These are phyloP conservation scores for Vitis riparia DNA, from an alignment of 164 flowering plant genomes.

Conservation along the genomic window DNA sequence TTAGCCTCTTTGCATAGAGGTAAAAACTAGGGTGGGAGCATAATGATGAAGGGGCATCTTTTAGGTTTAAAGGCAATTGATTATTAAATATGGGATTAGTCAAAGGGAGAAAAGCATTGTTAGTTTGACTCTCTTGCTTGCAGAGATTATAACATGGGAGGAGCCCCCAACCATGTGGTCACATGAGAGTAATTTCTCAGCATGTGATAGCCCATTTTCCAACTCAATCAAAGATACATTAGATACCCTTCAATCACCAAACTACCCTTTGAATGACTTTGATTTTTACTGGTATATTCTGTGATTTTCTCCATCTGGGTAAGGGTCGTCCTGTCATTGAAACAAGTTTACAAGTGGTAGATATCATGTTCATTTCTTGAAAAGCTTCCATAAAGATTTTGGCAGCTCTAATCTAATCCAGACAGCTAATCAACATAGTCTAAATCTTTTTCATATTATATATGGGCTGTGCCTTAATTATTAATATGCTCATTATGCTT, in stretches of 20 bases:
- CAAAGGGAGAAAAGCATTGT: conserved; percentile 22
- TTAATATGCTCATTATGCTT: background rate
- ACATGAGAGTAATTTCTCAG: conserved; percentile 51
- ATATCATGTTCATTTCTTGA: conserved; percentile 24
- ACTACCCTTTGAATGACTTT: conserved; percentile 22
- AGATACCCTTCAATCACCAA: conserved; percentile 10
- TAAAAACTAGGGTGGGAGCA: background rate
- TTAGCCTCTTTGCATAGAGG: background rate
- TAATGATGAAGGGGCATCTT: background rate
- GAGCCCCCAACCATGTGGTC: conserved; percentile 42
- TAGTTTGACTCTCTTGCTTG: conserved; percentile 25
- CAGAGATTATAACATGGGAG: conserved; percentile 34
- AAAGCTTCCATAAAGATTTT: conserved; percentile 31
- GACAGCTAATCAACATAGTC: conserved; percentile 37
- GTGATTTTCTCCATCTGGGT: background rate
- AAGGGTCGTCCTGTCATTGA: conserved; percentile 25
- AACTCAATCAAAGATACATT: conserved; percentile 21
- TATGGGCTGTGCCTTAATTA: conserved; percentile 1
- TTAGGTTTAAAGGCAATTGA: background rate
- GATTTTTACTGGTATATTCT: background rate
- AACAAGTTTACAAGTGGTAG: conserved; percentile 17
- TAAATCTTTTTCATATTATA: conserved; percentile 13
- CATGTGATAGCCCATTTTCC: conserved; percentile 42
- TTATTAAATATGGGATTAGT: conserved; percentile 15
- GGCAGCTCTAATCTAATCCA: conserved; percentile 24